A percentile compares a stretch with the other conserved stretches of the same genome.
Conservation (phyloP, 331 rosid genomes). For the Dryas integrifolia region DNA sequence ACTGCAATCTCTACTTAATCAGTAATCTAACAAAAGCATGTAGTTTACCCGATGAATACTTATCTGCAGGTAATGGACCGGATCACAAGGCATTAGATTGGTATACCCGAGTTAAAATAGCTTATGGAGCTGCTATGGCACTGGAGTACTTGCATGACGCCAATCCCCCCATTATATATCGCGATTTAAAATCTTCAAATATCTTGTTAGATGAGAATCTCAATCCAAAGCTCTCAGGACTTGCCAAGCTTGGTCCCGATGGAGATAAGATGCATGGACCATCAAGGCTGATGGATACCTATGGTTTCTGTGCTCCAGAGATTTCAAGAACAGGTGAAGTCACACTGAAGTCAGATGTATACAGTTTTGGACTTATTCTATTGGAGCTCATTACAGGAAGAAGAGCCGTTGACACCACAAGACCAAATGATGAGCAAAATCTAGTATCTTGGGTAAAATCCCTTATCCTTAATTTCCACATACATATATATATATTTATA, state of each 20-base stretch:
- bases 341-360: constrained; percentile 76
- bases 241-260: constrained; percentile 52
- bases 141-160: constrained; percentile 88
- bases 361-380: constrained; percentile 79
- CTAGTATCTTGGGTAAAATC: constrained; percentile 75
- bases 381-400: constrained; percentile 86
- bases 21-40: too few relatives aligned
- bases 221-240: constrained; percentile 74
- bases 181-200: constrained; percentile 71
- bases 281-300: constrained; percentile 75
- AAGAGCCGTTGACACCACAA: constrained; percentile 70
- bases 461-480: neutral
- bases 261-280: constrained; percentile 55
- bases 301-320: constrained; percentile 88
- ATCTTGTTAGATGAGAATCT: constrained; percentile 62
- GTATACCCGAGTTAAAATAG: constrained; percentile 70
- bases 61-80: constrained; percentile 37
- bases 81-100: constrained; percentile 56
- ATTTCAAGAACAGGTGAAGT: constrained; percentile 58
- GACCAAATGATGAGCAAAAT: constrained; percentile 69
- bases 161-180: constrained; percentile 62
- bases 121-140: constrained; percentile 58
- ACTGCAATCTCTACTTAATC: too few relatives aligned
- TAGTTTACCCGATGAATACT: neutral
- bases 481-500: neutral